Evolutionary conservation across 2,329 filamentous ascomycete genomes (phyloP).

Genomic region (Waltergamsia citrina): DNA sequence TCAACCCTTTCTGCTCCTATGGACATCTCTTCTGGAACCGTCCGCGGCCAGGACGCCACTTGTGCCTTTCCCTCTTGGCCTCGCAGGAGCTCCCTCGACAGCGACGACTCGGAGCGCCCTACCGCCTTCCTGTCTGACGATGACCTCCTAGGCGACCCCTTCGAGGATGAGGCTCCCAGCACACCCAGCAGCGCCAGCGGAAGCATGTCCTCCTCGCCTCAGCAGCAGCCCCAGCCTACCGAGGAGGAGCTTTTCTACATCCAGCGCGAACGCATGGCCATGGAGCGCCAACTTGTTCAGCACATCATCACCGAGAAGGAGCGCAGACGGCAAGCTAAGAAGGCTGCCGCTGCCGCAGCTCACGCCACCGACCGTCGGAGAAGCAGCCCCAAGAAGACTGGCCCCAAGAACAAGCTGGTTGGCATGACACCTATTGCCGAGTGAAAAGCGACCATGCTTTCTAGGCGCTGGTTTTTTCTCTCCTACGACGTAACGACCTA

Average conservation of each 20-base stretch:
- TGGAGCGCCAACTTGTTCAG: slow-evolving; percentile 43
- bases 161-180: slow-evolving; percentile 29
- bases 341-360: slow-evolving; percentile 1
- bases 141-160: slow-evolving; percentile 23
- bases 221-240: slow-evolving; percentile 22
- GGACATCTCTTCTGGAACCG: slow-evolving; percentile 27
- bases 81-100: slow-evolving; percentile 38
- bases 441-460: slow-evolving; percentile 1
- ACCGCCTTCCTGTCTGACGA: slow-evolving; percentile 54
- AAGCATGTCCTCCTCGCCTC: slow-evolving; percentile 27
- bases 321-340: slow-evolving; percentile 28
- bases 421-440: slow-evolving; percentile 43
- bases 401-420: slow-evolving; percentile 34
- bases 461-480: too few species aligned
- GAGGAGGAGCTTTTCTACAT: slow-evolving; percentile 39
- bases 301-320: slow-evolving; percentile 46
- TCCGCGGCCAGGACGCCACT: slow-evolving; percentile 27
- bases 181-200: slow-evolving; percentile 24
- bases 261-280: slow-evolving; percentile 38
- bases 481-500: slow-evolving; percentile 11
- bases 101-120: slow-evolving; percentile 30
- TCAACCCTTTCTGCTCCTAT: slow-evolving; percentile 28
- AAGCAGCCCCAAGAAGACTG: slow-evolving; percentile 35
- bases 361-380: slow-evolving; percentile 11
- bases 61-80: slow-evolving; percentile 54